A percentile compares a stretch with the other conserved stretches of the same genome.
These are phyloP conservation scores for Sisymbrium irio DNA, from an alignment of 345 rosid genomes.

Conservation along the genomic window DNA sequence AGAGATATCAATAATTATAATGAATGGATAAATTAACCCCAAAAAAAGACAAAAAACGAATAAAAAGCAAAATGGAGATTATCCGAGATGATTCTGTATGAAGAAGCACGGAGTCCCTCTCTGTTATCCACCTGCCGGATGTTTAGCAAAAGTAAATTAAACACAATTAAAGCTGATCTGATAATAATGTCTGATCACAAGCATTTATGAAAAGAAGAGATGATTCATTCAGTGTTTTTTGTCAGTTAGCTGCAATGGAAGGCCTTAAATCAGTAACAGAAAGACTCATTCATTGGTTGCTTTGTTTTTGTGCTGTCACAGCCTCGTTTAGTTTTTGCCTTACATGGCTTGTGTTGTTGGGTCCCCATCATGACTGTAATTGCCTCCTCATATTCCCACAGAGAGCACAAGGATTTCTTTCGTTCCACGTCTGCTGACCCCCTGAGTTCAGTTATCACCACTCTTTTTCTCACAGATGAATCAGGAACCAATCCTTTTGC, in stretches of 20 bases:
- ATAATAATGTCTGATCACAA: constrained; percentile 26
- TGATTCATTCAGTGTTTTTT: constrained; percentile 14
- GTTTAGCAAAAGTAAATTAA: constrained; percentile 21
- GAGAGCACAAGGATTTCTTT: constrained; percentile 34
- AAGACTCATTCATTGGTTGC: constrained; percentile 35
- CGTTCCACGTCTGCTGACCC: constrained; percentile 42
- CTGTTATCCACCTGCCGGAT: constrained; percentile 38
- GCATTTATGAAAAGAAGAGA: constrained; percentile 12
- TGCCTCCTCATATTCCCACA: constrained; percentile 37
- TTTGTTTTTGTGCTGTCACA: constrained; percentile 42
- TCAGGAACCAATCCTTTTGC: constrained; percentile 40
- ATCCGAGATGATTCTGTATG: constrained; percentile 35
- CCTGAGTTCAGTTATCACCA: constrained; percentile 39
- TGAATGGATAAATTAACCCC: neutral
- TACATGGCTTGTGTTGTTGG: constrained; percentile 30
- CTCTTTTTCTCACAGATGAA: constrained; percentile 37
- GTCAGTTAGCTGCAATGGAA: constrained; percentile 31
- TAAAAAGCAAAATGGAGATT: neutral
- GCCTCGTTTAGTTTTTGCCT: constrained; percentile 29
- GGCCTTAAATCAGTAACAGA: constrained; percentile 38
- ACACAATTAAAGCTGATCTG: constrained; percentile 16
- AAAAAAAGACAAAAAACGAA: neutral
- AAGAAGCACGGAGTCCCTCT: constrained; percentile 30
- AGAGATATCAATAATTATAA: neutral
- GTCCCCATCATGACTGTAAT: constrained; percentile 51